Evolutionary conservation across 2,329 filamentous ascomycete genomes (phyloP), one percentile per base, ranked within the genome.

Genomic region (Neonectria hederae): DNA sequence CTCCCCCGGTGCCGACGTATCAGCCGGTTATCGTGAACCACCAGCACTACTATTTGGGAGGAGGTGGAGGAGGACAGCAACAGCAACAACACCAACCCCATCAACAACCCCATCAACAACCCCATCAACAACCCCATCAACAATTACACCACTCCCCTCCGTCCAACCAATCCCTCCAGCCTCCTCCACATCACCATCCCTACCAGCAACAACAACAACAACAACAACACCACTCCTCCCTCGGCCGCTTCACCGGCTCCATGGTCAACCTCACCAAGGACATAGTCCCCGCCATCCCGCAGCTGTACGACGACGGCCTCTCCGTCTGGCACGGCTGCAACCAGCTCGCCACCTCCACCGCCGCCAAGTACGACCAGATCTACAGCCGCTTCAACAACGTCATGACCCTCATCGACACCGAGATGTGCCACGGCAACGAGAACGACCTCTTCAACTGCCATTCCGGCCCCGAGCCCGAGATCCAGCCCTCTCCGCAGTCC

Each of bases 371-470:
- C 70, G 87, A 92, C 71, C 80, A 87, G 59, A 85, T 93, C 51
- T 86, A 83, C 14, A 81, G 82, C 4, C 88, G 88, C 56, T 85
- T 94, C 65, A 86, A 92, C 75, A 80, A 87, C 48, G 83, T 93
- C 61, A 87, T 94, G 75, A 92, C 91, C 1, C 83, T 86, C 28
- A 93, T 94, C 59, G 92, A 94, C 75, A 82, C 84, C 21, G 90
- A 92, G 26, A 80, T 78, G 30, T 82, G 83, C 26, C 71, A 76
- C 14, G 85, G 85, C 5, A 78, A 85, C 63, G 86, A 91, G 72
- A 82, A 81, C 56, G 86, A 87, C 58, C 77, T 90, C 38, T 83
- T 83, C 59, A 74, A 76, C 8, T 84, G 80, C 70, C 76, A 76
- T 55, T 68, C 76, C 1, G 26, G 53, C 14, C 64, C 69, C 42